Conservation (phyloP, 805 yeast species). For the Saccharomycopsis fodiens region DNA sequence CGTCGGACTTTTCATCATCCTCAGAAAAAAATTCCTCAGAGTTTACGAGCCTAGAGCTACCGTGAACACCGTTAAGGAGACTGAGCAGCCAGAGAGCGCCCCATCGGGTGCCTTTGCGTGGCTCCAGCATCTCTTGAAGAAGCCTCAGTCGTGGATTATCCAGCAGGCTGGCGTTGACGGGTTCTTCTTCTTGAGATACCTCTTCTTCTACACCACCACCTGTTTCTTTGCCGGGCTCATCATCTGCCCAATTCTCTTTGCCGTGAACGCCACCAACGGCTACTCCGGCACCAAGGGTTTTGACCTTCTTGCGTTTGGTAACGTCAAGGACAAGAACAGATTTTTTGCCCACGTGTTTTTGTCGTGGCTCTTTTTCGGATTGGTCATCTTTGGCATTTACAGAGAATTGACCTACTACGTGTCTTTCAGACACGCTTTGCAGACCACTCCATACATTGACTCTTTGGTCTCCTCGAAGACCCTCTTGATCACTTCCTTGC, state of each 20-base stretch:
- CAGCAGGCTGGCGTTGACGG: constrained; percentile 75
- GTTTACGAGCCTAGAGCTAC: constrained; percentile 78
- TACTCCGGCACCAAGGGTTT: constrained; percentile 43
- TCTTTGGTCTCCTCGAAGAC: constrained; percentile 66
- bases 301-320: constrained; percentile 55
- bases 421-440: constrained; percentile 64
- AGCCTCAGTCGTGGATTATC: constrained; percentile 54
- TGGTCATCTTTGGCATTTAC: constrained; percentile 58
- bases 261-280: constrained; percentile 70
- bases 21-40: constrained; percentile 58
- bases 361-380: constrained; percentile 67
- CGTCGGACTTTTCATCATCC: constrained; percentile 46
- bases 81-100: constrained; percentile 55
- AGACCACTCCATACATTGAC: constrained; percentile 66
- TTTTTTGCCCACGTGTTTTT: constrained; percentile 68
- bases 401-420: constrained; percentile 67
- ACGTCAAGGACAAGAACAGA: constrained; percentile 55
- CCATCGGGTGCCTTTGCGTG: constrained; percentile 57
- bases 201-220: constrained; percentile 46
- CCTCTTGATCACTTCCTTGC: constrained; percentile 62
- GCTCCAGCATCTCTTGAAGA: constrained; percentile 42
- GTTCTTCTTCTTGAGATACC: constrained; percentile 61
- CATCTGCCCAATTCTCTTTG: constrained; percentile 61
- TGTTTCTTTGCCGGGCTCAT: constrained; percentile 47
- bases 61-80: constrained; percentile 29